These are phyloP conservation scores for Knoxia roxburghii DNA, from an alignment of 257 asterid genomes.

Conservation along the genomic window DNA sequence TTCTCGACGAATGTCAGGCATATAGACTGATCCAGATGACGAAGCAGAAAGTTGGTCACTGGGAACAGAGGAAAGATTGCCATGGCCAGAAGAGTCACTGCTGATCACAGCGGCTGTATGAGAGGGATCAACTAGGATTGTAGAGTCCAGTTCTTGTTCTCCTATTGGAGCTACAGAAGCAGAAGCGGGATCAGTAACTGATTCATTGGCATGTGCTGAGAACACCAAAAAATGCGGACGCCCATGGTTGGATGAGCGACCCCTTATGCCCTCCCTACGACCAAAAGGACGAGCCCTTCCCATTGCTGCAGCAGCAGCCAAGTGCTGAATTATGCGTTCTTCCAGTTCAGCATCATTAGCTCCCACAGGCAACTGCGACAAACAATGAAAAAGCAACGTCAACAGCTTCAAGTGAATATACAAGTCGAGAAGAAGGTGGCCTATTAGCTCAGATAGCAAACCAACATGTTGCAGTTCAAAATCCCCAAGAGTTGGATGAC, in stretches of 20 bases:
- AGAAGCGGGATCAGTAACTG: slow-evolving; percentile 38
- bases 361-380: slow-evolving; percentile 63
- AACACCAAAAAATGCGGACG: slow-evolving; percentile 51
- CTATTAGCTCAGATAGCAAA: slow-evolving; percentile 18
- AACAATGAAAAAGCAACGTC: slow-evolving; percentile 13
- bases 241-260: slow-evolving; percentile 45
- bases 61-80: slow-evolving; percentile 24
- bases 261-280: slow-evolving; percentile 64
- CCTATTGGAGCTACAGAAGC: slow-evolving; percentile 30
- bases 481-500: slow-evolving; percentile 68
- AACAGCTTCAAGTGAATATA: slow-evolving; percentile 12
- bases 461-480: slow-evolving; percentile 78
- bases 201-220: slow-evolving; percentile 46
- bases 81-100: slow-evolving; percentile 26
- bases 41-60: slow-evolving; percentile 42
- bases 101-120: slow-evolving; percentile 16
- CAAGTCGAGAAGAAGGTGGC: background rate
- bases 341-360: slow-evolving; percentile 65
- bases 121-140: slow-evolving; percentile 27
- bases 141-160: slow-evolving; percentile 36
- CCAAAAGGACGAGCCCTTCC: slow-evolving; percentile 62
- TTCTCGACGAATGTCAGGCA: slow-evolving; percentile 29
- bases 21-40: slow-evolving; percentile 40
- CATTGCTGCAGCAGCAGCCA: slow-evolving; percentile 93
- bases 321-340: slow-evolving; percentile 82